Base-by-base conservation (phyloP, 179 eudicot species). In the Monotropa hypopitys region DNA sequence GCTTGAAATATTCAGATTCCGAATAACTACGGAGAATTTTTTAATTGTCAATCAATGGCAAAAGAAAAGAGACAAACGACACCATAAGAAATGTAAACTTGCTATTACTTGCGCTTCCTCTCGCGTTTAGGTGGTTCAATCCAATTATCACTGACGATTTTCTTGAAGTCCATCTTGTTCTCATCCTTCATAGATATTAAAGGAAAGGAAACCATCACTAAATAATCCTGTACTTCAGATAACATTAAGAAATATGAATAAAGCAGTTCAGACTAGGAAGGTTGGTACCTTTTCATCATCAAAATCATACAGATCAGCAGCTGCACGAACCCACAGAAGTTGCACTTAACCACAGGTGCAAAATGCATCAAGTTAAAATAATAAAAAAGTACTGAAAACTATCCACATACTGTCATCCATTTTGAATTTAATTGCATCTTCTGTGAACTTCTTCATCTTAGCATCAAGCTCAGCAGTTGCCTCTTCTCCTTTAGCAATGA, bases 381-480 rank as follows among this genome's bases (percentile, higher is more conserved):
- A 18, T 35, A 46, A 42, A 7, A 13, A 3, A 49, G 16, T 56
- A 21, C n/a, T 13, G 30, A 30, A 26, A 15, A 43, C 69, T 9
- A 69, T 23, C 47, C 32, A 79, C 99, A 70, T 90, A 95, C 98
- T 88, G 84, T 91, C 99, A 79, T 93, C 97, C 99, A 95, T 91
- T 81, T 95, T 95, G 83, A 95, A 95, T 73, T 95, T 87, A 73
- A 95, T 91, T 78, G 99, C 99, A 86, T 95, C 99, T 84, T 95
- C 99, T 50, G 99, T 93, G 82, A 95, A 95, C 69, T 95, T 95
- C 74, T 93, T 95, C 99, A 95, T 93, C 81, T 95, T 95, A 61
- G 99, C 98, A 89, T 95, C 99, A 85, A 95, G 98, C 79, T 95
- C 99, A 75, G 97, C 97, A 43, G 99, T 95, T 80, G 97, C 96